phyloP scores from a whole-genome alignment of 2,329 filamentous ascomycete genomes.

The Sporothrix protearum region DNA sequence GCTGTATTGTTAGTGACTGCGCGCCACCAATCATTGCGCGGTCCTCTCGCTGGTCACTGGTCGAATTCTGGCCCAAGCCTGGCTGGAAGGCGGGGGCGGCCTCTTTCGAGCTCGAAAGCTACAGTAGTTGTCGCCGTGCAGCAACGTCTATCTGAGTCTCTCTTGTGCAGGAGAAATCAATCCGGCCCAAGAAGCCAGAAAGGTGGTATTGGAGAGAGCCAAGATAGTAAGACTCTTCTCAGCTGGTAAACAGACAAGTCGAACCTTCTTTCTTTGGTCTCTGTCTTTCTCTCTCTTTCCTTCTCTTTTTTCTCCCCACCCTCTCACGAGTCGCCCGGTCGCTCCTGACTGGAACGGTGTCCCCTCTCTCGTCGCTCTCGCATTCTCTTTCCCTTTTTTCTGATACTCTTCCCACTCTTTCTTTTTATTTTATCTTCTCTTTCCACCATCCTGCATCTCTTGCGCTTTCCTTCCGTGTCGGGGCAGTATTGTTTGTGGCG shows the following conservation, averaged over 20 bases:
- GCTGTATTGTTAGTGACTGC: background rate
- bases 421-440: background rate
- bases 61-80: background rate
- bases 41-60: background rate
- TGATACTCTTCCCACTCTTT: background rate
- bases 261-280: background rate
- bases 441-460: background rate
- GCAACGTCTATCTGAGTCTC: background rate
- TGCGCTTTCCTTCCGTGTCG: background rate
- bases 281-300: background rate
- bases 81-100: background rate
- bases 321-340: background rate
- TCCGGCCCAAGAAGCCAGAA: background rate
- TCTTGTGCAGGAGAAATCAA: background rate
- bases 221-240: background rate
- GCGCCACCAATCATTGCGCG: conserved; percentile 3
- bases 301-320: background rate
- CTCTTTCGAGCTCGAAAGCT: background rate
- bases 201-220: background rate
- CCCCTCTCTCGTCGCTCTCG: background rate
- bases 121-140: background rate
- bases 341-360: background rate
- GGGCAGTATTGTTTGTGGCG: background rate
- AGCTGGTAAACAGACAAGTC: background rate
- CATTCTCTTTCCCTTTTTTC: background rate